phyloP scores from a whole-genome alignment of 495 filamentous ascomycete species.

The Xylaria grammica region DNA sequence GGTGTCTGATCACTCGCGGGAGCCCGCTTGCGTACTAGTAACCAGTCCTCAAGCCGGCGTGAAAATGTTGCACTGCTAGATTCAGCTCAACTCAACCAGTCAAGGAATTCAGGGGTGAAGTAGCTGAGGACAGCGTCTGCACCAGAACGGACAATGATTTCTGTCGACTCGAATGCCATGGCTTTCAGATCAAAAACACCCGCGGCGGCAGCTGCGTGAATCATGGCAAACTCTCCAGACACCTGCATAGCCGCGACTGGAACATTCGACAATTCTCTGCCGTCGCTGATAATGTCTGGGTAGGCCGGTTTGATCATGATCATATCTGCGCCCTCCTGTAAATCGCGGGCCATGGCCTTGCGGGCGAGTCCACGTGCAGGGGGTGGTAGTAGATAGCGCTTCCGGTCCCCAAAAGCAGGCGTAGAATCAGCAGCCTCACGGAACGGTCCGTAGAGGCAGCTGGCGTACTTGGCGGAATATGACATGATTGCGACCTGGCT shows the following conservation, averaged over 20 bases:
- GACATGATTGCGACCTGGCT: conserved; percentile 81
- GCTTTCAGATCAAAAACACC: conserved; percentile 82
- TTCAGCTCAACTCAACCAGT: conserved; percentile 56
- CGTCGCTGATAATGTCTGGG: conserved; percentile 82
- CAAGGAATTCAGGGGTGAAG: conserved; percentile 79
- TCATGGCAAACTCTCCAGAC: conserved; percentile 85
- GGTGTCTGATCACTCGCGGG: no score
- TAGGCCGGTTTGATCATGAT: conserved; percentile 92
- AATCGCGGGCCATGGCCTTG: conserved; percentile 75
- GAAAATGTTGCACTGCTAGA: no score
- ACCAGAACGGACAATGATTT: conserved; percentile 78
- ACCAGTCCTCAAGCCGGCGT: no score
- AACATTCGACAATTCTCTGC: conserved; percentile 76
- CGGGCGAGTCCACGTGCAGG: conserved; percentile 78
- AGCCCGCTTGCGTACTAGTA: no score
- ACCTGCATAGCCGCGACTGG: conserved; percentile 84
- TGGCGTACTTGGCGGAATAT: conserved; percentile 82
- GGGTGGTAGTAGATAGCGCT: conserved; percentile 82
- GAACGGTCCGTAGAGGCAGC: conserved; percentile 84
- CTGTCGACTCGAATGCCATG: conserved; percentile 80
- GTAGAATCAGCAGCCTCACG: conserved; percentile 80
- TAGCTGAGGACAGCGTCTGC: conserved; percentile 79
- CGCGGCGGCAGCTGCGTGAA: conserved; percentile 80
- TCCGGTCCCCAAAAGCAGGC: conserved; percentile 80
- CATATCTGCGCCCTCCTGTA: conserved; percentile 79